Evolutionary conservation across 2,329 filamentous ascomycete genomes (phyloP), one percentile per base, ranked within the genome.

Genomic region (Xylaria arbuscula): DNA sequence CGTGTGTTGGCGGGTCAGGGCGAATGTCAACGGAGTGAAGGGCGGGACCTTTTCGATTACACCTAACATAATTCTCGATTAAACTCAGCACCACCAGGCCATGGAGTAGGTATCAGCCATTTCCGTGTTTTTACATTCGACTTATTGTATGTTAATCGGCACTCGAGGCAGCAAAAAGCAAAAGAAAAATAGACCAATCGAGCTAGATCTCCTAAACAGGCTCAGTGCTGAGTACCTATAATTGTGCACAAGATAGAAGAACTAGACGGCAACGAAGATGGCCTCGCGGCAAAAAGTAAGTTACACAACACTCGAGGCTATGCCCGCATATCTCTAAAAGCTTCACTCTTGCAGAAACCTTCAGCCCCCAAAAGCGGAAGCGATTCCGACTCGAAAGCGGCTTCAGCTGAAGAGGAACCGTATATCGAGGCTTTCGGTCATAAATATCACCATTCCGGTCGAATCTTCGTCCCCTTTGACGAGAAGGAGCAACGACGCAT

Each of bases 381-480:
- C 45, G 34, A 70, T 51, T 57, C 71, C 34, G 58, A 48, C 38
- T 60, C 71, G 22, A 68, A 69, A 45, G 47, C 61, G 64, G 63
- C 53, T 50, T 51, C 65, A n/a, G 42, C 22, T 24, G 68, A 62
- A 61, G 70, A 65, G 19, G 68, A 69, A 24, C 66, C 70, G 17
- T 75, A 62, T 47, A 75, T 77, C 65, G 73, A 76, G 61, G 76
- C 75, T 10, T 77, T 73, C 47, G 76, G 76, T 13, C 75, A 75
- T 62, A 72, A 69, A 34, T 78, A 75, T 59, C 75, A 77, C 38
- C 62, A 67, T 32, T 77, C 75, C 1, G 76, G 76, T 50, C 72
- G 73, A 56, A 76, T 78, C 22, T 77, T 74, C 59, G 59, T 76
- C n/a, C 74, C 76, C 5, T 77, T 77, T 58, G 75, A 77, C 64